These are phyloP conservation scores for Alloteropsis angusta DNA, from an alignment of 202 grass and related monocot genomes.

Conservation along the genomic window DNA sequence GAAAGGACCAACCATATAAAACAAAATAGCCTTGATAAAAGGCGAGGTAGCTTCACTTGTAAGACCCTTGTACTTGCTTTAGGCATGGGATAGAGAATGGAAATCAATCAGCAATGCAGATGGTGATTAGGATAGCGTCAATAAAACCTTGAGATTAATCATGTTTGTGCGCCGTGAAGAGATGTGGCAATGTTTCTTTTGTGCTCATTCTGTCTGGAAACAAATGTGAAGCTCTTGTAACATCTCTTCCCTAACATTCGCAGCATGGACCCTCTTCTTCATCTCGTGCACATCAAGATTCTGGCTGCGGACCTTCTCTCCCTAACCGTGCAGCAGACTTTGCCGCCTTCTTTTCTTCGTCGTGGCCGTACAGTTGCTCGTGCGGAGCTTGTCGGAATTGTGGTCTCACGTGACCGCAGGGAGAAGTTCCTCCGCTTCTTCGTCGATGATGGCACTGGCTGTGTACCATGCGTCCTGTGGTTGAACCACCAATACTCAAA, in stretches of 20 bases:
- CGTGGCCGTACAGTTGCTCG: constrained; percentile 29
- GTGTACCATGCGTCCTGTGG: constrained; percentile 72
- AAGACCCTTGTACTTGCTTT: background rate
- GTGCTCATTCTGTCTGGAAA: background rate
- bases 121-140: background rate
- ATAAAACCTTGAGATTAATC: background rate
- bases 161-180: background rate
- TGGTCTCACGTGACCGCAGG: constrained; percentile 46
- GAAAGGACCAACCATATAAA: background rate
- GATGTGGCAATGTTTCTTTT: background rate
- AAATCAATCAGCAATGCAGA: background rate
- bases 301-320: constrained; percentile 53
- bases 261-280: constrained; percentile 29
- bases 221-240: background rate
- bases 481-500: constrained; percentile 38
- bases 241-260: background rate
- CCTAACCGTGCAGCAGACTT: constrained; percentile 23
- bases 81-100: background rate
- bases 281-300: constrained; percentile 49
- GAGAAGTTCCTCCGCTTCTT: constrained; percentile 58
- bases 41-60: no score
- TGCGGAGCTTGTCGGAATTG: constrained; percentile 44
- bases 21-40: background rate
- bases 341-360: constrained; percentile 29
- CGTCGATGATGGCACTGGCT: constrained; percentile 69